Evolutionary conservation across 2,329 filamentous ascomycete species (phyloP), one percentile per base, ranked within the genome.

Genomic region (Pseudogymnoascus destructans): DNA sequence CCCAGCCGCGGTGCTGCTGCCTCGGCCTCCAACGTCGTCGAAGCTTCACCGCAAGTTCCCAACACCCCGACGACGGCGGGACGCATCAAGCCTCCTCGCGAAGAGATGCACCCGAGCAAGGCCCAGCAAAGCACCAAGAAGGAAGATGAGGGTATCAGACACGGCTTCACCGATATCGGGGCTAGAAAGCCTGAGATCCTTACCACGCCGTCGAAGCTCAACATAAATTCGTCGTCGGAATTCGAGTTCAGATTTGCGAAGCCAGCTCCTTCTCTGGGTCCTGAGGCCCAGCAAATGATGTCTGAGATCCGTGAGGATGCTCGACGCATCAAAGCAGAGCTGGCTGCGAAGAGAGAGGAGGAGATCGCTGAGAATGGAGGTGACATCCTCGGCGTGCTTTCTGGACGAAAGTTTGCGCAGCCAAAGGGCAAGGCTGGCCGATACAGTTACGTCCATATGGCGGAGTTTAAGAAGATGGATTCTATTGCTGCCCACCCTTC

Each of bases 401-500:
- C 72, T 35, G 73, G 73, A 8, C 85, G 92, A 63, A 89, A 84
- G 70, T 87, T 95, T 67, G 91, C 87, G 5, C 82, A 82, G 64
- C 82, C 91, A 10, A 95, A 85, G 73, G 84, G 88, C 64, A 91
- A 85, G 69, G 79, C 82, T 56, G 76, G 84, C 55, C 85, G 92
- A 49, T 97, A 85, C 73, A 95, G 89, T 69, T 85, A 89, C 62
- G 84, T 81, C 35, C 92, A 97, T 70, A 86, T 88, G 80, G 83
- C 85, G 55, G 81, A 92, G 67, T 96, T 97, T 74, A 89, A 89
- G 73, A 97, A 95, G 76, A 96, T 97, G 92, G 90, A 95, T 69
- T 96, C 91, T 1, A 96, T 97, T 67, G 88, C 83, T 42, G 85
- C 85, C 62, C 91, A 96, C 69, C 78, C 89, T 7, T 95, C 91